Percentiles rank a stretch among this genome's conserved stretches.
Conservation (phyloP, 2,329 filamentous ascomycete species). For the Ophiostoma ulmi region DNA sequence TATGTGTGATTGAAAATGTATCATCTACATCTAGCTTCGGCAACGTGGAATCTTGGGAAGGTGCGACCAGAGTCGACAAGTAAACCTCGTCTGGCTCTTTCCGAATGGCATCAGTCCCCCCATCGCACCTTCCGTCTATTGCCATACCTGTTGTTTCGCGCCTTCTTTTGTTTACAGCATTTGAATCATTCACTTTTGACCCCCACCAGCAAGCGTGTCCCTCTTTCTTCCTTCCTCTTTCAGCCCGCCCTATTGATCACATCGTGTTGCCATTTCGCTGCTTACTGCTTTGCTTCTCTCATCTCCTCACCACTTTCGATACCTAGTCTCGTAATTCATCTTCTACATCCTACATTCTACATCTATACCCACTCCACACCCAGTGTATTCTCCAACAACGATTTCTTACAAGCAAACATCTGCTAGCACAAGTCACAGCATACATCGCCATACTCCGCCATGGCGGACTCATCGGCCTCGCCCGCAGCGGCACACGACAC, state of each 20-base stretch:
- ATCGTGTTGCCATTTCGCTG: too few relatives aligned
- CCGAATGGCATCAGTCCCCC: not conserved
- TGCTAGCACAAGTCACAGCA: not conserved
- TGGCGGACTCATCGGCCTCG: slow-evolving; percentile 14
- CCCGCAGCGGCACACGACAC: not conserved
- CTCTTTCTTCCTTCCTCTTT: not conserved
- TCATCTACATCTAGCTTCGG: not conserved
- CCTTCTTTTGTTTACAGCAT: not conserved
- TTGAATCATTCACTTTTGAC: not conserved
- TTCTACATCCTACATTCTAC: not conserved
- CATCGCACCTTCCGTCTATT: slow-evolving; percentile 6
- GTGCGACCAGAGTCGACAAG: slow-evolving; percentile 8
- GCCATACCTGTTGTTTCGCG: not conserved
- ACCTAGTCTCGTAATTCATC: not conserved
- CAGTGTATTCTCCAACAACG: not conserved
- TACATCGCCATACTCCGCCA: not conserved
- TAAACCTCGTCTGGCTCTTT: not conserved
- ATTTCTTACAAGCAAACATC: not conserved
- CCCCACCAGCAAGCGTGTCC: not conserved
- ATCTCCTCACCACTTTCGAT: not conserved
- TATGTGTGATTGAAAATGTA: not conserved
- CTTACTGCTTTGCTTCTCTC: not conserved
- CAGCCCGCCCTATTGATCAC: too few relatives aligned
- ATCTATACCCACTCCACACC: not conserved
- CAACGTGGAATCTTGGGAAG: slow-evolving; percentile 11